Evolutionary conservation across 148 eudicot species (phyloP), one percentile per base, ranked within the genome.

Genomic region (Beta vulgaris): DNA sequence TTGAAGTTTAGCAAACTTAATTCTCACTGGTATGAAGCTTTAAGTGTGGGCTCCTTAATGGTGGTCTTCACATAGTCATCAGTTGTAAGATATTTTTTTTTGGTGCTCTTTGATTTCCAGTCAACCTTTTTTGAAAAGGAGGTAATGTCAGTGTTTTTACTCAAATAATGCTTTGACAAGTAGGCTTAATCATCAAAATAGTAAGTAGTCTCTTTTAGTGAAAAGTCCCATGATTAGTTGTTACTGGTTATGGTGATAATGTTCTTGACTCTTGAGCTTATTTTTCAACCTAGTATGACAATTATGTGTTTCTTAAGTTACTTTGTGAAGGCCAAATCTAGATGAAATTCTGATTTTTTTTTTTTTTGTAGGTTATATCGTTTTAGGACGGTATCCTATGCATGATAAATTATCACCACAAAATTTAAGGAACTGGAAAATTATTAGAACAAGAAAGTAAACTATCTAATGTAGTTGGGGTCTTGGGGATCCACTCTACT

Each of bases 41-140:
- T 66, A 35, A 23, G 29, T 48, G 82, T 74, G 69, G 78, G 69
- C 61, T 74, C 75, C 34, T 80, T 63, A n/a, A n/a, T 51, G 12
- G 69, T 39, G 43, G n/a, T 62, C 46, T 37, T 75, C 34, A 61
- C 49, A 31, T 44, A 49, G 39, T 35, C 72, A 68, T 72, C 75
- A 62, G 69, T 44, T 55, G 60, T 44, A 59, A 10, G 34, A 18
- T 7, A n/a, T 36, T 36, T 57, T 49, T 67, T 43, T 67, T 61
- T 54, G 54, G 63, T 72, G 60, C 53, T 43, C 21, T 37, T 66
- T 16, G 34, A 57, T 62, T 9, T 61, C 6, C 36, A 13, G 76
- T 75, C 44, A 29, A 35, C 31, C 73, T 26, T 69, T 73, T 42
- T 42, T 26, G 37, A 31, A 28, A 42, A 76, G 80, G 62, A 21